phyloP scores from a whole-genome alignment of 805 yeast species.

The Myxozyma vanderwaltii region DNA sequence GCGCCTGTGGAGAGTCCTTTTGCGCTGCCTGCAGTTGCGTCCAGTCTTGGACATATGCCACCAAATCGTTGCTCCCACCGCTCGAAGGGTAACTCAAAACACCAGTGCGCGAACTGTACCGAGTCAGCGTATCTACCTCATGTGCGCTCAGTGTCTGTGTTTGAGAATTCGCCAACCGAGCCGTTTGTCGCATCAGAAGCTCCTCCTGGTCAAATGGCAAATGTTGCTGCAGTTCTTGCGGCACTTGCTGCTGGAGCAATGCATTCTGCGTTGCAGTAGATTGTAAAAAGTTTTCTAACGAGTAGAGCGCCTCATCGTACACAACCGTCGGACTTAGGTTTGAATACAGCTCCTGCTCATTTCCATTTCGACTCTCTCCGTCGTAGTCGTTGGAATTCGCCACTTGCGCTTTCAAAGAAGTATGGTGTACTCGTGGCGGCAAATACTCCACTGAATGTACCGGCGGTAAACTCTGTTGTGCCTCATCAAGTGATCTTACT shows the following conservation, averaged over 20 bases:
- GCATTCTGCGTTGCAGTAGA: not conserved
- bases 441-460: not conserved
- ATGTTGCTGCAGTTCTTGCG: conserved; percentile 1
- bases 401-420: not conserved
- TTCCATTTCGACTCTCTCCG: not conserved
- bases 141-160: conserved; percentile 10
- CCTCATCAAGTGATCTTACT: conserved; percentile 8
- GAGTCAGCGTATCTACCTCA: conserved; percentile 12
- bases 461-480: not conserved
- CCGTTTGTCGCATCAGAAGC: not conserved
- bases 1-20: not conserved
- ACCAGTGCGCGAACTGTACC: conserved; percentile 22
- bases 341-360: not conserved
- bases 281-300: conserved; percentile 23
- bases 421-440: conserved; percentile 6
- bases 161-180: not conserved
- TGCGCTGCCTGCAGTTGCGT: conserved; percentile 5
- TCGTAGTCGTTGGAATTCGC: not conserved
- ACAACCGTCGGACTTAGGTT: conserved; percentile 10
- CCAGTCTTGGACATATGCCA: conserved; percentile 4
- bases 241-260: not conserved
- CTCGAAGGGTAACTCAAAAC: conserved; percentile 15
- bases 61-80: not conserved
- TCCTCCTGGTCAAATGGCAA: not conserved
- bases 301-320: conserved; percentile 27